Conservation (phyloP, 139 green algal genomes). For the Tetradesmus lagerheimii region DNA sequence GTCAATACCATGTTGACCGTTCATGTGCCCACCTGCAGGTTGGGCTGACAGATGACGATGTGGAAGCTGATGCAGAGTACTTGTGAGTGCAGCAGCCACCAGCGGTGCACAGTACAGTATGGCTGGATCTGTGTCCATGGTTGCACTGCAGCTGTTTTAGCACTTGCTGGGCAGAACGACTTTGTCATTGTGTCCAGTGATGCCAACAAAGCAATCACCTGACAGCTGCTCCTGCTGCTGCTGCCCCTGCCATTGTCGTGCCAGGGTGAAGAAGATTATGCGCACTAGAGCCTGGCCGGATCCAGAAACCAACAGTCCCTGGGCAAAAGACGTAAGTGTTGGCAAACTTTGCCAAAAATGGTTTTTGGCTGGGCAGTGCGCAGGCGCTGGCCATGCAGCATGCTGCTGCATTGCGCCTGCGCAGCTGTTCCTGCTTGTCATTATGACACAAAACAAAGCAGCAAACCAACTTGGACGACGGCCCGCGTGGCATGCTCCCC, state of each 20-base stretch:
- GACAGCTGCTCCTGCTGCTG: neutral
- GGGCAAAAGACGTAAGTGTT: conserved; percentile 68
- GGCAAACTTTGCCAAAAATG: neutral
- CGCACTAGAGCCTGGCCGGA: conserved; percentile 57
- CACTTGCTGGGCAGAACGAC: too few relatives aligned
- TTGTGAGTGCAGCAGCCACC: conserved; percentile 57
- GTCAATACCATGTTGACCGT: too few relatives aligned
- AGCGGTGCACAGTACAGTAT: neutral
- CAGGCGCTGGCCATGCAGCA: too few relatives aligned
- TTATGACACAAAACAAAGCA: too few relatives aligned
- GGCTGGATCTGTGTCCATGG: neutral
- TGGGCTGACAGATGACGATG: conserved; percentile 63
- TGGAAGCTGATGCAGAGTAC: conserved; percentile 66
- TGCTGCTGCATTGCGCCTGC: too few relatives aligned
- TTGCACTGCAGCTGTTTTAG: too few relatives aligned
- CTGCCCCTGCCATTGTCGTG: neutral
- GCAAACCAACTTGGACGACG: too few relatives aligned
- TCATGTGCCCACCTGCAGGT: conserved; percentile 32
- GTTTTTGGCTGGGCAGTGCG: too few relatives aligned
- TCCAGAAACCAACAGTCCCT: conserved; percentile 57
- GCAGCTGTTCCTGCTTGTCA: neutral
- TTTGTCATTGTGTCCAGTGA: too few relatives aligned
- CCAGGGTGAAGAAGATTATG: conserved; percentile 40
- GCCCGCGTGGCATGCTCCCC: too few relatives aligned
- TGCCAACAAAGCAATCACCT: neutral